Evolutionary conservation across 768 basidiomycete species (phyloP), one percentile per base, ranked within the genome.

Genomic region (Naganishia vishniacii): DNA sequence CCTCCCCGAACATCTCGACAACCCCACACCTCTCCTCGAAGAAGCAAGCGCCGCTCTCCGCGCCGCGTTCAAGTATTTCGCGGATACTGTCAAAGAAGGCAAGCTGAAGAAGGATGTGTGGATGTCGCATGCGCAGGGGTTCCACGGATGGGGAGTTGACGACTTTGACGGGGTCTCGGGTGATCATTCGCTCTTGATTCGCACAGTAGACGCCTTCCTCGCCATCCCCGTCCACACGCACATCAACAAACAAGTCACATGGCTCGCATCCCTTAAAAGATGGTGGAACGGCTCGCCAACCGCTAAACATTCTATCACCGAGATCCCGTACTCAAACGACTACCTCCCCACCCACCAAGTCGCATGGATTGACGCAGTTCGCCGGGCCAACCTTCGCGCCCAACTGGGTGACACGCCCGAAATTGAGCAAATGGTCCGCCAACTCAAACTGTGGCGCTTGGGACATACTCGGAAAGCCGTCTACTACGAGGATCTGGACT

Each of bases 121-220:
- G 64, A 65, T 65, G 64, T 60, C 59, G 23, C 64, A 65, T 48
- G 64, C 64, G 26, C 64, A 65, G 59, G 64, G 64, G 28, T 65
- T 65, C 32, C 64, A 65, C 40, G 64, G 64, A 48, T 65, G 64
- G 64, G 64, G 64, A 16, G 20, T 65, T 4, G 58, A 60, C 59
- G 64, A 37, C 26, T 65, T 34, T 26, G 64, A 65, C 47, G 64
- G 64, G 13, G 64, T 65, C 37, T 49, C 46, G 15, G 64, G 64
- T 0, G 64, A 65, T 31, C 58, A 65, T 15, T 65, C 64, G n/a
- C 13, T 65, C 12, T 61, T 65, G 9, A 61, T 65, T n/a, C 58
- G 64, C 18, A 60, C 64, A 18, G 28, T 65, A 28, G 64, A 65
- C 37, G 64, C 64, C 18, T 65, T 65, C 37, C 37, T 65, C 45